These are phyloP conservation scores for Rutstroemia sp. DNA, from an alignment of 2,329 filamentous ascomycete genomes.

Conservation along the genomic window DNA sequence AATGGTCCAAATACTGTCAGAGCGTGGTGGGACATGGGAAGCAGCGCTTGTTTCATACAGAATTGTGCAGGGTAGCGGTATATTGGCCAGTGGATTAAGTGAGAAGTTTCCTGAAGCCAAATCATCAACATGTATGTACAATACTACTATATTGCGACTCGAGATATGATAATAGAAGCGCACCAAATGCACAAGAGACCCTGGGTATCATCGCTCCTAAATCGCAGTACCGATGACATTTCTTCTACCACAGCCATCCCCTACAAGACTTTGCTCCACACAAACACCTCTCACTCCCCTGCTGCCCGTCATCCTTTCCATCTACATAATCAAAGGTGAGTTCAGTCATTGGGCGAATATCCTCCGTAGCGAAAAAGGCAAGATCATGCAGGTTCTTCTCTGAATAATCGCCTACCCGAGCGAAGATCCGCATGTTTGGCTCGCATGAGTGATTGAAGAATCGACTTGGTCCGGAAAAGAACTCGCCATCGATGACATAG, in stretches of 20 bases:
- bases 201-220: background rate
- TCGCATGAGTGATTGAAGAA: slow-evolving; percentile 82
- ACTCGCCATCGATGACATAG: slow-evolving; percentile 63
- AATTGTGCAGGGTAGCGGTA: too few species aligned
- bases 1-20: too few species aligned
- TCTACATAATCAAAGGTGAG: slow-evolving; percentile 77
- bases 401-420: slow-evolving; percentile 68
- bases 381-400: slow-evolving; percentile 70
- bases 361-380: slow-evolving; percentile 63
- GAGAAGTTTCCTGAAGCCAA: too few species aligned
- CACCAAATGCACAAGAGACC: background rate
- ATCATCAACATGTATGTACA: too few species aligned
- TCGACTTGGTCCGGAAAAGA: slow-evolving; percentile 68
- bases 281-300: slow-evolving; percentile 39
- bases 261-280: slow-evolving; percentile 62
- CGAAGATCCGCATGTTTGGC: slow-evolving; percentile 73
- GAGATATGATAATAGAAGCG: too few species aligned
- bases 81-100: too few species aligned
- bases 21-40: too few species aligned
- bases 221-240: background rate
- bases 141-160: too few species aligned
- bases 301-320: slow-evolving; percentile 44
- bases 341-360: slow-evolving; percentile 60
- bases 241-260: slow-evolving; percentile 56
- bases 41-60: too few species aligned